These are phyloP conservation scores for Bauhinia variegata DNA, from an alignment of 306 rosid species.

Conservation along the genomic window DNA sequence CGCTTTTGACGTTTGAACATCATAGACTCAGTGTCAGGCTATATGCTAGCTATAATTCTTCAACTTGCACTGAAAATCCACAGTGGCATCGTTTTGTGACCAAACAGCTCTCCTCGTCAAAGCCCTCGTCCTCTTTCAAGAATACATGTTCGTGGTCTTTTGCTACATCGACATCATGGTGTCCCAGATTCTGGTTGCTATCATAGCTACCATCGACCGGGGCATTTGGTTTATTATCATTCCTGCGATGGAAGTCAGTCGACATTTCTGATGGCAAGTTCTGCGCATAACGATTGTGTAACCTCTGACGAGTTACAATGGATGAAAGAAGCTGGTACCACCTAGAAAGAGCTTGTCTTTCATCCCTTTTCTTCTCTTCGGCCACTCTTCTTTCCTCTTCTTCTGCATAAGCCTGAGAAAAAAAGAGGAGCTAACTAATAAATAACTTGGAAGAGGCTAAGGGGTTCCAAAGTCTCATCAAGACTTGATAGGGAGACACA, in stretches of 20 bases:
- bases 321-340: conserved; percentile 98
- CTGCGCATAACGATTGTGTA: conserved; percentile 63
- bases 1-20: conserved; percentile 3
- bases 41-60: conserved; percentile 65
- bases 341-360: conserved; percentile 66
- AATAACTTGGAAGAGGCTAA: conserved; percentile 14
- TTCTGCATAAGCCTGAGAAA: conserved; percentile 70
- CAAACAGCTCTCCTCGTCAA: conserved; percentile 59
- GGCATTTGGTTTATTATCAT: conserved; percentile 35
- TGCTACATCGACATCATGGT: conserved; percentile 26
- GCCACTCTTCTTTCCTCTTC: conserved; percentile 70
- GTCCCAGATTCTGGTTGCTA: conserved; percentile 36
- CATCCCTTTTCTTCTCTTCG: conserved; percentile 73
- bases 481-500: conserved; percentile 4
- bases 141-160: conserved; percentile 80
- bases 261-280: conserved; percentile 41
- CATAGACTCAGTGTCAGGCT: conserved; percentile 4
- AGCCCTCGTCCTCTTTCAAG: conserved; percentile 62
- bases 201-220: conserved; percentile 35
- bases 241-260: conserved; percentile 29
- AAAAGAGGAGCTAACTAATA: conserved; percentile 26
- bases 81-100: conserved; percentile 74
- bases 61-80: conserved; percentile 86
- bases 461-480: conserved; percentile 9
- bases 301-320: conserved; percentile 78